phyloP scores from a whole-genome alignment of 2,329 filamentous ascomycete species.

The Trichoderma brevicompactum region DNA sequence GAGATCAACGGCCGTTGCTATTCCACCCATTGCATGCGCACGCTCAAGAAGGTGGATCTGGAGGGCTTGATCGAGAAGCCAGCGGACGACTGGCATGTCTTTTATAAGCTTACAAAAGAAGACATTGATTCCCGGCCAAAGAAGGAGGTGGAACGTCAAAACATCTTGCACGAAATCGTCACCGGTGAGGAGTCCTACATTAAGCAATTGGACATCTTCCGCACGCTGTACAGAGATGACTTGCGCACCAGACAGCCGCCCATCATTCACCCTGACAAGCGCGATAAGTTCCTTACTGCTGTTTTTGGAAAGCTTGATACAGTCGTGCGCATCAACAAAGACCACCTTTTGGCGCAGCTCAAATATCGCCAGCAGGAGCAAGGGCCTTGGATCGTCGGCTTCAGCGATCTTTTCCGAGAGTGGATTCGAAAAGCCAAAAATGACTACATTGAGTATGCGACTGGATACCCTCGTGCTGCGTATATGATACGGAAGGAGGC shows the following conservation, averaged over 20 bases:
- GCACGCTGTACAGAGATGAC: conserved; percentile 82
- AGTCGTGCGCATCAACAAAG: conserved; percentile 89
- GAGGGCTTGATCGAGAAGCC: conserved; percentile 73
- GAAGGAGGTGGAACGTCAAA: conserved; percentile 92
- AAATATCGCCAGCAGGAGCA: conserved; percentile 98
- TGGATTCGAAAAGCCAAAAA: conserved; percentile 94
- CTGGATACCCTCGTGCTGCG: conserved; percentile 80
- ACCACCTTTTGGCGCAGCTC: conserved; percentile 86
- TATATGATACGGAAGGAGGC: conserved; percentile 84
- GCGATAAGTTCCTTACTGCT: conserved; percentile 77
- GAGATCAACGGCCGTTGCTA: conserved; percentile 81
- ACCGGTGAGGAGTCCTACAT: conserved; percentile 92
- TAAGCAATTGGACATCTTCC: conserved; percentile 83
- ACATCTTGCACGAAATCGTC: conserved; percentile 93
- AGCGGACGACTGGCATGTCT: conserved; percentile 82
- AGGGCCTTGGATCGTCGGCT: conserved; percentile 90
- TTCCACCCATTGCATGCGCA: conserved; percentile 90
- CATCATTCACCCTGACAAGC: conserved; percentile 77
- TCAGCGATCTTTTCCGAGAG: conserved; percentile 96
- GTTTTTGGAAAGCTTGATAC: conserved; percentile 92
- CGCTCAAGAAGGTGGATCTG: conserved; percentile 90
- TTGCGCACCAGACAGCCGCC: conserved; percentile 73
- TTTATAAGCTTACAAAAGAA: conserved; percentile 82
- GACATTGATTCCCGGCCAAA: conserved; percentile 71
- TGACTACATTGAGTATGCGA: conserved; percentile 91